A percentile compares a stretch with the other conserved stretches of the same genome.
Conservation (phyloP, 192 early-diverging fungal species). For the Coemansia sp. region DNA sequence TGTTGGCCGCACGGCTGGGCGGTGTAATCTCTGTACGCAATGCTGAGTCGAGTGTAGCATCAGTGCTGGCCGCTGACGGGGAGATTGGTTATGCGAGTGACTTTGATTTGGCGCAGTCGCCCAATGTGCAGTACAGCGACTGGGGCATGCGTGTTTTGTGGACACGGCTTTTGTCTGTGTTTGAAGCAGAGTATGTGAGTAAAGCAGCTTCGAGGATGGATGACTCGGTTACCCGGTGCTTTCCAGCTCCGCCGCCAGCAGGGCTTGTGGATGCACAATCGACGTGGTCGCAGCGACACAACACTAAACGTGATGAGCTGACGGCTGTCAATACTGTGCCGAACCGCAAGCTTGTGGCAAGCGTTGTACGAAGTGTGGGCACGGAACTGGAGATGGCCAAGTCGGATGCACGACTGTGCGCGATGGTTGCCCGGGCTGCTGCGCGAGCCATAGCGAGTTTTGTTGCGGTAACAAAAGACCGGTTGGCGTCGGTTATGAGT, state of each 20-base stretch:
- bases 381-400: conserved; percentile 39
- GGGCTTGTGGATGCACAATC: conserved; percentile 34
- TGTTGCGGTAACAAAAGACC: not conserved
- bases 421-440: not conserved
- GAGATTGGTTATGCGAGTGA: not conserved
- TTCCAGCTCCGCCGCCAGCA: conserved; percentile 22
- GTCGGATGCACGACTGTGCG: not conserved
- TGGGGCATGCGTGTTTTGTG: conserved; percentile 25
- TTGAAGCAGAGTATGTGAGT: conserved; percentile 32
- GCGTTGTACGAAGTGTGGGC: conserved; percentile 35
- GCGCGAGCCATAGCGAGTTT: not conserved
- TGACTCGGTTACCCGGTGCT: conserved; percentile 25
- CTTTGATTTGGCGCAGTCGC: not conserved
- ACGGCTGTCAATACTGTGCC: conserved; percentile 15
- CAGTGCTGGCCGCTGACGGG: no score
- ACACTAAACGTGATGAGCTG: not conserved
- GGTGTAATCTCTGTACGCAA: conserved; percentile 14
- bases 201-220: conserved; percentile 26
- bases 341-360: conserved; percentile 22
- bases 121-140: conserved; percentile 1
- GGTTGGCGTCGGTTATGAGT: not conserved
- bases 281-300: conserved; percentile 9
- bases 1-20: conserved; percentile 17
- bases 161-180: conserved; percentile 21
- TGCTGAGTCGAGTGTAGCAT: not conserved